Percentiles rank a stretch among this genome's conserved stretches.
phyloP scores from a whole-genome alignment of 176 grass and related monocot species.

The Leersia perrieri region DNA sequence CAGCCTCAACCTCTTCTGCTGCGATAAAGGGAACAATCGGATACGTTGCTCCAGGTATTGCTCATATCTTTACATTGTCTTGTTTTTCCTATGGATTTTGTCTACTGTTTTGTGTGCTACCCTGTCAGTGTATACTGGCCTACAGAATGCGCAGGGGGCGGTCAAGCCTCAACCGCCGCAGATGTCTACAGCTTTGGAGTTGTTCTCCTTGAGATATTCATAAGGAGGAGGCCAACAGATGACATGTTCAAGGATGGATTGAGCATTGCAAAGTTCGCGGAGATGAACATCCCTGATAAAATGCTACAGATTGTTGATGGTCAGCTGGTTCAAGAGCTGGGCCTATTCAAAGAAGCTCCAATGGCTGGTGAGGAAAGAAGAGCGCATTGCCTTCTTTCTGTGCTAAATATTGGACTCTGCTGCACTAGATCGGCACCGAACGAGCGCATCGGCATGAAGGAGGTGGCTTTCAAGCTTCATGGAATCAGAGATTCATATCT shows the following conservation, averaged over 20 bases:
- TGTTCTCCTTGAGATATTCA: constrained; percentile 18
- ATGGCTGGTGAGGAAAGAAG: background rate
- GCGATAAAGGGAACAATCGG: constrained; percentile 19
- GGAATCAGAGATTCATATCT: background rate
- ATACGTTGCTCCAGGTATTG: constrained; percentile 35
- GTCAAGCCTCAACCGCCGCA: constrained; percentile 1
- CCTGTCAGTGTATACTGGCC: background rate
- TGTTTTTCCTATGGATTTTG: background rate
- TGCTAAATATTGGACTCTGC: constrained; percentile 3
- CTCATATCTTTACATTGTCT: too few relatives aligned
- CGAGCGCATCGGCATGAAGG: constrained; percentile 1
- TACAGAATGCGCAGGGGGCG: background rate
- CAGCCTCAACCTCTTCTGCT: background rate
- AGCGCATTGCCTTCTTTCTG: background rate
- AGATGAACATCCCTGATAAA: background rate
- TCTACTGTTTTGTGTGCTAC: background rate
- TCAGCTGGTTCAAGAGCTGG: background rate
- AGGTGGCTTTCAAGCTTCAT: constrained; percentile 13
- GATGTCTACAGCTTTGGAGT: constrained; percentile 33
- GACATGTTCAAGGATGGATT: too few relatives aligned
- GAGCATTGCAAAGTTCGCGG: constrained; percentile 5
- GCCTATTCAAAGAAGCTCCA: background rate
- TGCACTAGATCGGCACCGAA: background rate
- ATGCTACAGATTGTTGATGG: constrained; percentile 1
- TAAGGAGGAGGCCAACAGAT: background rate